These are phyloP conservation scores for Talaromyces rugulosus DNA, from an alignment of 2,329 filamentous ascomycete genomes.

Conservation along the genomic window DNA sequence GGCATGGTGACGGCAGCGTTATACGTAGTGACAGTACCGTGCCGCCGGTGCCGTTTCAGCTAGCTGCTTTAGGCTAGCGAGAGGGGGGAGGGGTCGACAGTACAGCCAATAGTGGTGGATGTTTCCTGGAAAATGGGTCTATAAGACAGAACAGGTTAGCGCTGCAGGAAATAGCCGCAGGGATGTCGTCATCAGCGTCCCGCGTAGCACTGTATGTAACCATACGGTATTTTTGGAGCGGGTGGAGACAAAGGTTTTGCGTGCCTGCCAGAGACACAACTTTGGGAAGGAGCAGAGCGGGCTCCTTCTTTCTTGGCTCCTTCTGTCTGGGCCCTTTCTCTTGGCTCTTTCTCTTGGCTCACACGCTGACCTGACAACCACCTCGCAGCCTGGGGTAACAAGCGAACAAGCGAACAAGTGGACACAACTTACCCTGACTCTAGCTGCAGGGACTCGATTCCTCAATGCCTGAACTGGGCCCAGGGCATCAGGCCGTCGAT, in stretches of 20 bases:
- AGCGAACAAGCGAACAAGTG: background rate
- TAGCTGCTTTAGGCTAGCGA: background rate
- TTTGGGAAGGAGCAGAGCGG: background rate
- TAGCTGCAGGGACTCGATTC: background rate
- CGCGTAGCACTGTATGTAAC: background rate
- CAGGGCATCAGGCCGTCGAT: constrained; percentile 7
- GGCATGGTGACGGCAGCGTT: background rate
- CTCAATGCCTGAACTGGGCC: background rate
- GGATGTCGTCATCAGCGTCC: background rate
- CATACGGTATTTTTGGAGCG: background rate
- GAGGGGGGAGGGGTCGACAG: background rate
- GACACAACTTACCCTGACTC: background rate
- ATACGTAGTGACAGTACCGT: background rate
- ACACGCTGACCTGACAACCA: background rate
- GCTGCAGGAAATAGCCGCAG: background rate
- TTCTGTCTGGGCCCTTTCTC: background rate
- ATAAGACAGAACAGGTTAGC: background rate
- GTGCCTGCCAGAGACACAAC: background rate
- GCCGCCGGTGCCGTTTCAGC: background rate
- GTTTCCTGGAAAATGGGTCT: background rate
- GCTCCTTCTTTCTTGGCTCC: background rate
- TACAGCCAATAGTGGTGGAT: background rate
- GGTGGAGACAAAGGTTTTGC: background rate
- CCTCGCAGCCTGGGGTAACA: background rate
- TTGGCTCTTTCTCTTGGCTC: background rate